Base-by-base conservation (phyloP, 768 basidiomycete species). In the Daedaleopsis sinensis region DNA sequence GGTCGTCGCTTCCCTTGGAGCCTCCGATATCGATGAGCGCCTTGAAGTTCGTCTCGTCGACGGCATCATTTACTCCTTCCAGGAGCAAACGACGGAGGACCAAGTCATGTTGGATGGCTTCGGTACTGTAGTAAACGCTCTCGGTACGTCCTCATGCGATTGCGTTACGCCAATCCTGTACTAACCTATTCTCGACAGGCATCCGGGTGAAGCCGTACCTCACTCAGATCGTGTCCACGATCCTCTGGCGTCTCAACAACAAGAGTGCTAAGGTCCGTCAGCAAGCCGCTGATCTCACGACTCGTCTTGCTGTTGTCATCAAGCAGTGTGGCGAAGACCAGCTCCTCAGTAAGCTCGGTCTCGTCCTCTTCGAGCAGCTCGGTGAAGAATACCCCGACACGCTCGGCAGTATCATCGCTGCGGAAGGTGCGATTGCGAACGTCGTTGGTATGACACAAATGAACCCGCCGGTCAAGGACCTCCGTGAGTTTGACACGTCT, bases 361-460 rank as follows among this genome's bases (percentile, higher is more conserved):
- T 98, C 36, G 96, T 98, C 7, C 80, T 99, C 60, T 99, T 98
- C 73, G 97, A 98, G 73, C 97, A 99, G 74, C 84, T 99, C 55
- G 97, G 97, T 73, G 96, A 98, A 78, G 97, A 99, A 78, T 99
- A 98, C 71, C 97, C 97, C 16, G 97, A 99, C 74, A 98, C 97
- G 0, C 84, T 99, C 37, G 97, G 97, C 73, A 98, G 96, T 79
- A 96, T 99, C 76, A 99, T 98, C 74, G 96, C 96, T 51, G 97
- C 97, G 47, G 94, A 95, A 70, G 96, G 94, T 65, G 97, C 97
- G 51, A 98, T 99, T 70, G 97, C 97, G 66, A 98, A 98, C 69
- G 97, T 98, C 52, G 97, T 99, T 64, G 97, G 97, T 77, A 99
- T 98, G 97, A 97, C 97, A 11, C 94, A 98, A 74, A 99, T 99